phyloP scores from a whole-genome alignment of 768 basidiomycete genomes.

The Mycena albidolilacea region DNA sequence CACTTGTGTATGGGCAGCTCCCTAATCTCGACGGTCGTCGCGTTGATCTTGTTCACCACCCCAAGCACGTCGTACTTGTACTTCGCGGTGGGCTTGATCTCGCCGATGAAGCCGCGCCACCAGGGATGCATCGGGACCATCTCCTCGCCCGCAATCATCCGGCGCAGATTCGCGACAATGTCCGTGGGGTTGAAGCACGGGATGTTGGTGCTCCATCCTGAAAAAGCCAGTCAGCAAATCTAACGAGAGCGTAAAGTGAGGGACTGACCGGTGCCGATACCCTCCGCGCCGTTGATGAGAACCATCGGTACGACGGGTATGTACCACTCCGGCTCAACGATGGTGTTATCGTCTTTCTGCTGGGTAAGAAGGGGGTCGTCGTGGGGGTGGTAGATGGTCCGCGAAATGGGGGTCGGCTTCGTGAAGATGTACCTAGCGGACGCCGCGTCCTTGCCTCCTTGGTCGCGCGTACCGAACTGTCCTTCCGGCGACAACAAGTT shows the following conservation, averaged over 20 bases:
- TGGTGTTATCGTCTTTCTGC: conserved; percentile 87
- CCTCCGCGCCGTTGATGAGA: conserved; percentile 94
- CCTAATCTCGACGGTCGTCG: conserved; percentile 94
- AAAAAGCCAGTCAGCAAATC: conserved; percentile 9
- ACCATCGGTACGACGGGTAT: conserved; percentile 92
- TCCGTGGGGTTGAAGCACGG: conserved; percentile 95
- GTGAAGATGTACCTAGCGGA: conserved; percentile 98
- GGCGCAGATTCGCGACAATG: conserved; percentile 88
- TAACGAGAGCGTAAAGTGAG: background rate
- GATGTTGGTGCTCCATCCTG: conserved; percentile 95
- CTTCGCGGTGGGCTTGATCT: conserved; percentile 84
- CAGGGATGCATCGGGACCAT: conserved; percentile 91
- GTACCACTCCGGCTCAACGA: conserved; percentile 96
- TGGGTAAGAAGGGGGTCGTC: conserved; percentile 91
- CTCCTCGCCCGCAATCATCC: conserved; percentile 90
- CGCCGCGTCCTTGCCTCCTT: conserved; percentile 97
- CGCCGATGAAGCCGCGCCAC: conserved; percentile 97
- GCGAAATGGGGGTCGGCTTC: conserved; percentile 78
- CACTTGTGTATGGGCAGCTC: conserved; percentile 96
- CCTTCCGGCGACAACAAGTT: conserved; percentile 91
- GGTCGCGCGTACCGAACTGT: conserved; percentile 95
- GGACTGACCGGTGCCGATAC: conserved; percentile 92
- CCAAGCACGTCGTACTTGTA: conserved; percentile 91
- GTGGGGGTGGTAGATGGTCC: conserved; percentile 82
- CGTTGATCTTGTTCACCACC: conserved; percentile 79